These are phyloP conservation scores for Trichoderma cornu-damae DNA, from an alignment of 2,329 filamentous ascomycete species.

Conservation along the genomic window DNA sequence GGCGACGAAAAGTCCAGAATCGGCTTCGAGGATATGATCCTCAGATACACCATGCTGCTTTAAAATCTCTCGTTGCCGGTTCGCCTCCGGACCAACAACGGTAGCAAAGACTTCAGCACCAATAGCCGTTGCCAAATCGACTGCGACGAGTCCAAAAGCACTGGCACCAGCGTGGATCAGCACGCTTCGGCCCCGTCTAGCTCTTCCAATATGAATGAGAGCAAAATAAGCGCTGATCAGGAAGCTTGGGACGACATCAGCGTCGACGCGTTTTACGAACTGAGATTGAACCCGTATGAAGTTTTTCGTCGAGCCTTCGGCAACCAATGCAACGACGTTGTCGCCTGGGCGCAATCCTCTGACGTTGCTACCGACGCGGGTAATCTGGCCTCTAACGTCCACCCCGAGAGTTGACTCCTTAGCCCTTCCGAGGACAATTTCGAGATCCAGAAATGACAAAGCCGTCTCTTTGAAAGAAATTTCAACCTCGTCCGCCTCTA, in stretches of 20 bases:
- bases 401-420: slow-evolving; percentile 32
- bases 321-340: slow-evolving; percentile 38
- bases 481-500: slow-evolving; percentile 35
- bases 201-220: slow-evolving; percentile 33
- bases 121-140: slow-evolving; percentile 36
- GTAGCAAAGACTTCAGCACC: slow-evolving; percentile 42
- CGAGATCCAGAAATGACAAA: slow-evolving; percentile 36
- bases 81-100: slow-evolving; percentile 28
- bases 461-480: slow-evolving; percentile 36
- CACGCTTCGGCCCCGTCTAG: slow-evolving; percentile 29
- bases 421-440: slow-evolving; percentile 33
- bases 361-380: slow-evolving; percentile 32
- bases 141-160: slow-evolving; percentile 40
- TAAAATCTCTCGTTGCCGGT: slow-evolving; percentile 37
- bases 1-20: slow-evolving; percentile 32
- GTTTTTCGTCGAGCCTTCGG: slow-evolving; percentile 34
- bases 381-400: slow-evolving; percentile 40
- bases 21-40: slow-evolving; percentile 36
- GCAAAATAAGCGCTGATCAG: slow-evolving; percentile 41
- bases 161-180: slow-evolving; percentile 44
- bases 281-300: slow-evolving; percentile 31
- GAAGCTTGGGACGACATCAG: slow-evolving; percentile 34
- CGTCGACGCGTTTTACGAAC: slow-evolving; percentile 33
- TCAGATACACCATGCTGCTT: slow-evolving; percentile 31
- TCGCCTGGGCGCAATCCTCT: slow-evolving; percentile 34